A percentile compares a stretch with the other conserved stretches of the same genome.
phyloP scores from a whole-genome alignment of 768 basidiomycete species.

The Boletales sp. region DNA sequence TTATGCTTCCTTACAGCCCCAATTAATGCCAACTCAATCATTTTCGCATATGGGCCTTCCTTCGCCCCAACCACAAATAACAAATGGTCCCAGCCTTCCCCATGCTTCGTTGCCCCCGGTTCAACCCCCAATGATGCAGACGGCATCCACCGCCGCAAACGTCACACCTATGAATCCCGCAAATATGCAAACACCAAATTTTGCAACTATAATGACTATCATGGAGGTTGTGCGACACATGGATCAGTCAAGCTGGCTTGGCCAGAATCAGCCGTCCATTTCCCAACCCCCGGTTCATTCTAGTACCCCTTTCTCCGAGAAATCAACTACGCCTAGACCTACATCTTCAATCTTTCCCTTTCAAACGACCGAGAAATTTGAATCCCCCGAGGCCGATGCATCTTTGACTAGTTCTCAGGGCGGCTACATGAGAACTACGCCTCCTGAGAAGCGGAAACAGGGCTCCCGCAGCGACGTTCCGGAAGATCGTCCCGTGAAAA shows the following conservation, averaged over 20 bases:
- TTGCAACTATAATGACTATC: constrained; percentile 29
- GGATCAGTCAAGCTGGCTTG: constrained; percentile 19
- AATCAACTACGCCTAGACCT: not conserved
- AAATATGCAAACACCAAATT: constrained; percentile 16
- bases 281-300: constrained; percentile 16
- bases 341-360: constrained; percentile 1
- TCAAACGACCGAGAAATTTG: not conserved
- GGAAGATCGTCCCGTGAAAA: constrained; percentile 6
- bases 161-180: not conserved
- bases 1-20: constrained; percentile 18
- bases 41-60: constrained; percentile 15
- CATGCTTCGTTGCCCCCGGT: constrained; percentile 12
- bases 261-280: constrained; percentile 14
- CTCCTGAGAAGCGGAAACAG: constrained; percentile 4
- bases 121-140: constrained; percentile 16
- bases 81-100: constrained; percentile 4
- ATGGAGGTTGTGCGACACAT: constrained; percentile 30
- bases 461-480: constrained; percentile 2
- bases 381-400: not conserved
- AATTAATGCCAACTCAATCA: constrained; percentile 12
- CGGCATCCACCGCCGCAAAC: constrained; percentile 6
- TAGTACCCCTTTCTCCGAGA: constrained; percentile 3
- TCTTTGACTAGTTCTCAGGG: constrained; percentile 2
- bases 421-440: not conserved
- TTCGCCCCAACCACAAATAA: constrained; percentile 16